phyloP scores from a whole-genome alignment of 495 filamentous ascomycete genomes.

The Neurospora terricola region DNA sequence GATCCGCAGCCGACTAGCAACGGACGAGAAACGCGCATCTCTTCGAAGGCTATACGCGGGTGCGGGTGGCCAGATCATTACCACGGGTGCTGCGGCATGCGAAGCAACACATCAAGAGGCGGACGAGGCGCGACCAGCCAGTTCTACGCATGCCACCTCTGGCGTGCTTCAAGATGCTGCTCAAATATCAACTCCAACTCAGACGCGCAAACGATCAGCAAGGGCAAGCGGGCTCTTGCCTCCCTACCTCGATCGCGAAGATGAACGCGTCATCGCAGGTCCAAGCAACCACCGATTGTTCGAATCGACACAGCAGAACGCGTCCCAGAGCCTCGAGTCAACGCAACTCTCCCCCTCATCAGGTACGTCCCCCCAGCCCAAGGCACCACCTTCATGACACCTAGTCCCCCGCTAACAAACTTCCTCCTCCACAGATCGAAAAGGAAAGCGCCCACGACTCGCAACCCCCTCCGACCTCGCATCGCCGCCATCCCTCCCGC shows the following conservation, averaged over 20 bases:
- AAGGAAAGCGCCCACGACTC: not conserved
- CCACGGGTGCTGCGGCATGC: not conserved
- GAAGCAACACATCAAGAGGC: not conserved
- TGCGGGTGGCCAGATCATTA: not conserved
- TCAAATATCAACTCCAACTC: not conserved
- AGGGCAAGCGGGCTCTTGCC: not conserved
- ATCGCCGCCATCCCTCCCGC: not conserved
- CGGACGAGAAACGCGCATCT: not conserved
- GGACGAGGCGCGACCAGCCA: not conserved
- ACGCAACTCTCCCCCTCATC: not conserved
- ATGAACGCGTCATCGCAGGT: not conserved
- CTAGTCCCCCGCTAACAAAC: not conserved
- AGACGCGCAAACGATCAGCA: not conserved
- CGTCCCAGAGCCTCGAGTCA: not conserved
- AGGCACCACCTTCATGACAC: not conserved
- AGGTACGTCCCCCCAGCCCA: not conserved
- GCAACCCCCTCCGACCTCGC: not conserved
- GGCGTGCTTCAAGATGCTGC: not conserved
- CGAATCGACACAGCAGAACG: not conserved
- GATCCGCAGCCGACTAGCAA: fast-evolving
- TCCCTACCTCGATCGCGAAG: not conserved
- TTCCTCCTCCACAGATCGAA: not conserved
- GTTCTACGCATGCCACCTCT: not conserved
- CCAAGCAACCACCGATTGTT: not conserved
- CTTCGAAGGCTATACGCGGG: fast-evolving